These are phyloP conservation scores for Fabrea salina DNA, from an alignment of 169 alveolate species.

Conservation along the genomic window DNA sequence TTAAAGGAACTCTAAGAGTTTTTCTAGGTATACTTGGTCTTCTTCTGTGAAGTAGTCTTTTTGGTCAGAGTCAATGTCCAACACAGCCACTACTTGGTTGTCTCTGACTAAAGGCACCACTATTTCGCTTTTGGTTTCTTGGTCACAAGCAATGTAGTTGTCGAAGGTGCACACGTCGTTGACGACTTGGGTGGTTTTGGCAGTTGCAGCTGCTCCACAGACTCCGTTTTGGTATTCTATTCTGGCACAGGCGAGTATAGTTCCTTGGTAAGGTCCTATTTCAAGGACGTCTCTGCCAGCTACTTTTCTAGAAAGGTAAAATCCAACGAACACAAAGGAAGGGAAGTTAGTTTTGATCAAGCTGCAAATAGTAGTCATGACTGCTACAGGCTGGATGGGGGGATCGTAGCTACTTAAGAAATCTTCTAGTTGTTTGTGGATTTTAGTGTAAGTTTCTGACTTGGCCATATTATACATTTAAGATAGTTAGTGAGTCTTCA, in stretches of 20 bases:
- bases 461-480: too few species aligned
- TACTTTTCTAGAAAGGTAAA: slow-evolving; percentile 24
- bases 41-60: slow-evolving; percentile 31
- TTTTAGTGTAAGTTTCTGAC: background rate
- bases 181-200: slow-evolving; percentile 25
- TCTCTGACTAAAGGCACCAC: slow-evolving; percentile 37
- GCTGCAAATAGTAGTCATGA: slow-evolving; percentile 29
- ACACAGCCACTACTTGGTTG: slow-evolving; percentile 32
- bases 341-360: slow-evolving; percentile 14
- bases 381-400: background rate
- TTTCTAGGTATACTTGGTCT: slow-evolving; percentile 30
- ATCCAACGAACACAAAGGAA: slow-evolving; percentile 34
- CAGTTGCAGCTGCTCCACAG: slow-evolving; percentile 37
- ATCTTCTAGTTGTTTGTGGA: background rate
- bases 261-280: slow-evolving; percentile 45
- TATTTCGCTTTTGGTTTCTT: slow-evolving; percentile 38
- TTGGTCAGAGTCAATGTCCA: slow-evolving; percentile 32
- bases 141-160: slow-evolving; percentile 41
- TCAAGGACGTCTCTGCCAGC: background rate
- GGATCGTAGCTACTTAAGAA: background rate
- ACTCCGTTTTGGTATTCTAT: slow-evolving; percentile 40
- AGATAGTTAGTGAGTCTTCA: too few species aligned
- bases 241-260: slow-evolving; percentile 40
- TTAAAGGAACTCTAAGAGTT: background rate
- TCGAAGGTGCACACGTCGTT: slow-evolving; percentile 20